Percentiles rank a stretch among this genome's conserved stretches.
phyloP scores from a whole-genome alignment of 2,329 filamentous ascomycete species.

The Fusarium vanettenii region DNA sequence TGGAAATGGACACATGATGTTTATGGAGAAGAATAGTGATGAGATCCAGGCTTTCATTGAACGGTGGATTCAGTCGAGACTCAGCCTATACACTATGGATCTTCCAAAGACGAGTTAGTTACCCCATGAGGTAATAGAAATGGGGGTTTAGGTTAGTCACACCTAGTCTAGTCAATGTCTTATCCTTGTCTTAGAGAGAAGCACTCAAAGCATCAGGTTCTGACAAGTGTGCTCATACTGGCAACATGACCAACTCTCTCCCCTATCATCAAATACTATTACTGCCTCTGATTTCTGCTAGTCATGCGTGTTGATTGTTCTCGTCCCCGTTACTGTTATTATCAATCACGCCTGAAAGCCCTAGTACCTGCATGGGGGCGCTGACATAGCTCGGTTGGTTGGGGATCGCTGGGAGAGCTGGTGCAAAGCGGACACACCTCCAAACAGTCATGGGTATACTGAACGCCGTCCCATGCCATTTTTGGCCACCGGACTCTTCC shows the following conservation, averaged over 20 bases:
- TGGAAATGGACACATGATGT: constrained; percentile 41
- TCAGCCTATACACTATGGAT: neutral
- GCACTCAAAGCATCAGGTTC: neutral
- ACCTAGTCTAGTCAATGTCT: neutral
- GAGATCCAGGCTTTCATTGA: constrained; percentile 26
- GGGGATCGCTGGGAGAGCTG: too few species aligned
- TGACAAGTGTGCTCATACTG: neutral
- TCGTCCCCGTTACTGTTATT: too few species aligned
- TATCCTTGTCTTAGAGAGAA: neutral
- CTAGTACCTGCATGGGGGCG: too few species aligned
- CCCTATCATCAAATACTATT: neutral
- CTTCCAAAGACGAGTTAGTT: neutral
- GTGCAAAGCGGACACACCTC: too few species aligned
- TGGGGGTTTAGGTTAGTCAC: neutral
- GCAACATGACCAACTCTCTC: neutral
- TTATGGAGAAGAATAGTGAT: constrained; percentile 41
- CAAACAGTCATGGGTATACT: too few species aligned
- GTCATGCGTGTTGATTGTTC: too few species aligned
- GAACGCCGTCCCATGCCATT: too few species aligned
- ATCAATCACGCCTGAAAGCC: too few species aligned
- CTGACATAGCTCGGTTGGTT: too few species aligned
- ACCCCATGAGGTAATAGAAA: neutral
- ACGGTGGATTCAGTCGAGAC: constrained; percentile 19
- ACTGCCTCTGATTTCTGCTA: too few species aligned
- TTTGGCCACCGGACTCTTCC: too few species aligned